Conservation (phyloP, 2,329 filamentous ascomycete species). For the Chaetothyriales sp. region DNA sequence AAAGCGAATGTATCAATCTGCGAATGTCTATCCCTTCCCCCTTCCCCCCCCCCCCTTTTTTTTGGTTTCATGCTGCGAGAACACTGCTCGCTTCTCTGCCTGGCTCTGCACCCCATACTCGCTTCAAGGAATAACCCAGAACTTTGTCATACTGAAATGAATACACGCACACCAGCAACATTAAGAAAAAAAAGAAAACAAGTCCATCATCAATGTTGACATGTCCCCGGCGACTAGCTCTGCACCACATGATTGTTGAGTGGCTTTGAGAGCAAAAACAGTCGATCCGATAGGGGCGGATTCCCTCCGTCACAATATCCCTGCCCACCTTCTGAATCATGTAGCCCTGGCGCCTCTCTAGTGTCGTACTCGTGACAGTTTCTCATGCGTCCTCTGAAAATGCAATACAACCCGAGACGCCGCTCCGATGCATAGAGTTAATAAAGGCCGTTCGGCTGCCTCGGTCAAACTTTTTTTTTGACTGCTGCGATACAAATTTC, state of each 20-base stretch:
- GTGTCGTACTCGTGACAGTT: background rate
- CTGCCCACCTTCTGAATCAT: background rate
- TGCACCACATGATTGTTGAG: background rate
- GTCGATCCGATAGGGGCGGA: background rate
- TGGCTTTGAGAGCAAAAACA: background rate
- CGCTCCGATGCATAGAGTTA: background rate
- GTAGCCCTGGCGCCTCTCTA: background rate
- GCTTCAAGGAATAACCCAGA: background rate
- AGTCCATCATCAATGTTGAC: background rate
- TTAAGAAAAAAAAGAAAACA: too few relatives aligned
- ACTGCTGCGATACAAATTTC: conserved; percentile 1
- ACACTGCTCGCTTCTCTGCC: background rate
- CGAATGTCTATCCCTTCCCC: background rate
- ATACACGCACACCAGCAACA: background rate
- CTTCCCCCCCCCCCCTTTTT: too few relatives aligned
- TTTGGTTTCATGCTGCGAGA: background rate
- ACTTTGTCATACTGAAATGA: background rate
- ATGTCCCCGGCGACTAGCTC: background rate
- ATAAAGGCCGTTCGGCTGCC: background rate
- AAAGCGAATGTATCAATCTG: background rate
- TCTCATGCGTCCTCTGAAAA: background rate
- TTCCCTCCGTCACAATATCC: background rate
- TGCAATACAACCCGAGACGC: background rate
- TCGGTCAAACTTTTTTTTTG: background rate
- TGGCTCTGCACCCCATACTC: background rate